Conservation (phyloP, 1,139 yeast species). For the Suhomyces coccinellae region DNA sequence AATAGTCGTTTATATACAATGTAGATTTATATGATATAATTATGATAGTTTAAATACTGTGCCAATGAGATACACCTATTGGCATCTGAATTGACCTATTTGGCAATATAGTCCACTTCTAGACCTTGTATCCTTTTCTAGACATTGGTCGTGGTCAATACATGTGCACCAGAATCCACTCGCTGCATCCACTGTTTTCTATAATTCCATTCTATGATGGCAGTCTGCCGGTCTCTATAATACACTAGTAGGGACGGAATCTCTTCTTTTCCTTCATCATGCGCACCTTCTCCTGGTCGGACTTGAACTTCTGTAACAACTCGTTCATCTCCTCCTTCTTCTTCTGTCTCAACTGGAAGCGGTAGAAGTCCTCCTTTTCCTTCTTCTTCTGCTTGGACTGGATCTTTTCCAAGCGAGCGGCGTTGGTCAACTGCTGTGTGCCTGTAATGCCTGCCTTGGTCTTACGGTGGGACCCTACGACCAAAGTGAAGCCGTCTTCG, state of each 20-base stretch:
- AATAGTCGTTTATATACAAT: no score
- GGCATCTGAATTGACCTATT: no score
- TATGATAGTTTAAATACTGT: no score
- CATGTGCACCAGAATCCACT: not conserved
- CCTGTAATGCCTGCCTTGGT: constrained; percentile 69
- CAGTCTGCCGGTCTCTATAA: not conserved
- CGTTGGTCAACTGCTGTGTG: constrained; percentile 47
- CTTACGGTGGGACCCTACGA: constrained; percentile 83
- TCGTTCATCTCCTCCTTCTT: constrained; percentile 93
- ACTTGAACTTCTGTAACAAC: constrained; percentile 75
- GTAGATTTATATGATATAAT: no score
- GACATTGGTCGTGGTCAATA: no score
- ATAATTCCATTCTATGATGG: not conserved
- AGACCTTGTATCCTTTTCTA: no score
- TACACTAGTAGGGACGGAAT: constrained; percentile 72
- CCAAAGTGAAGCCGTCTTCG: constrained; percentile 91
- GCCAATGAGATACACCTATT: no score
- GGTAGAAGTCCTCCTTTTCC: constrained; percentile 88
- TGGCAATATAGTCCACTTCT: no score
- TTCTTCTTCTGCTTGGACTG: constrained; percentile 63
- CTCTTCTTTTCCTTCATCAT: constrained; percentile 76
- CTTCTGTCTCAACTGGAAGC: constrained; percentile 92
- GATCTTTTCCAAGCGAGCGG: constrained; percentile 46
- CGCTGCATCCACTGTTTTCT: not conserved
- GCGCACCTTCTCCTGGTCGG: constrained; percentile 84